Percentiles rank a stretch among this genome's conserved stretches.
These are phyloP conservation scores for Cercospora berteroae DNA, from an alignment of 2,329 filamentous ascomycete species.

Conservation along the genomic window DNA sequence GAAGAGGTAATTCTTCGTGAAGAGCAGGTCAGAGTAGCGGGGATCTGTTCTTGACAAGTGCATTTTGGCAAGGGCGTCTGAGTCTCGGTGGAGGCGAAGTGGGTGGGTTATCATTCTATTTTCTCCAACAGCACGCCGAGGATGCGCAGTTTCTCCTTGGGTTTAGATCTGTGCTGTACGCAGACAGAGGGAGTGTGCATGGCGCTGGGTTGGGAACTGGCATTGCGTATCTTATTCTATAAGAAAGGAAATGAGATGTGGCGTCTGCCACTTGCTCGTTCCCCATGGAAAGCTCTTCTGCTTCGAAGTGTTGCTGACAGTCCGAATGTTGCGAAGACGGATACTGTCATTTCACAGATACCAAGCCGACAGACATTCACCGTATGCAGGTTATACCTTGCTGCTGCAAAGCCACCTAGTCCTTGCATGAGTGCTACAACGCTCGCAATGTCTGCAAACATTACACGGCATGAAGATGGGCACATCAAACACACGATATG, in stretches of 20 bases:
- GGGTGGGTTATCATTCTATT: not conserved
- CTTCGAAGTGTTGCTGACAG: not conserved
- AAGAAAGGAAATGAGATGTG: not conserved
- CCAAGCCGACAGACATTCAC: no score
- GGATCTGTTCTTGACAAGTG: not conserved
- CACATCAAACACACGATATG: not conserved
- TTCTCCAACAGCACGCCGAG: not conserved
- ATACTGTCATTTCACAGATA: no score
- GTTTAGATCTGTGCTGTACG: conserved; percentile 4
- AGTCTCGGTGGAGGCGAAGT: not conserved
- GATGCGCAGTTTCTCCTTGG: not conserved
- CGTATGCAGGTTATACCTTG: no score
- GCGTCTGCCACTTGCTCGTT: not conserved
- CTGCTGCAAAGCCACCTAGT: no score
- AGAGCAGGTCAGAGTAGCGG: not conserved
- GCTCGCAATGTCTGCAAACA: not conserved
- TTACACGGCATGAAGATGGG: not conserved
- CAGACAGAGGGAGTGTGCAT: conserved; percentile 1
- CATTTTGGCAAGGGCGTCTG: not conserved
- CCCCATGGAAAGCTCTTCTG: not conserved
- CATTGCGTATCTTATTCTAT: not conserved
- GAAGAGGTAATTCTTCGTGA: not conserved
- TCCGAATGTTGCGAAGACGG: not conserved
- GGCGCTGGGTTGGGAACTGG: not conserved
- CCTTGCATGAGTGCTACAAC: no score